Evolutionary conservation across 2,329 filamentous ascomycete genomes (phyloP), one percentile per base, ranked within the genome.

Genomic region (Xylariaceae sp.): DNA sequence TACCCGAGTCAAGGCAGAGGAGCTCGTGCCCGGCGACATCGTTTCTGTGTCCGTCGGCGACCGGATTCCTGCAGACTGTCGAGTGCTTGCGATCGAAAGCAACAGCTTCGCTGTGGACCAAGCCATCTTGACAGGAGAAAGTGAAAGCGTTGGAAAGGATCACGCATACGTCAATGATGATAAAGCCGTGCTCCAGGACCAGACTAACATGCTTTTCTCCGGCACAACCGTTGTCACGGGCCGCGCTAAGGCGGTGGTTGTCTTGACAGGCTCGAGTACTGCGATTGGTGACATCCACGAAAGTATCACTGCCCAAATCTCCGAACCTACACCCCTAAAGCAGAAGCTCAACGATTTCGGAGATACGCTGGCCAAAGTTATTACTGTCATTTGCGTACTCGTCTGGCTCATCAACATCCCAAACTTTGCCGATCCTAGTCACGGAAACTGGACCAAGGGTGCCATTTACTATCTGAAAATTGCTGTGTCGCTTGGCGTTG

Each of bases 391-490:
- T 59, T 98, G 94, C 66, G 74, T 97, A 51, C 72, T 95, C 43
- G 93, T 98, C 56, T 98, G 93, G 93, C 74, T 97, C 46, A 98
- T 98, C 76, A 98, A 98, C 71, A 88, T 97, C 54, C 85, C 88
- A 59, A 89, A 98, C 72, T 98, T 98, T 75, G 93, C 81, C 60
- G 93, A 98, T 59, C 89, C 90, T 19, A 85, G 87, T 51, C 91
- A 96, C 56, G 93, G 93, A 56, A 86, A 81, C 65, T 96, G 89
- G 84, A 79, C 88, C 50, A 98, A 97, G 73, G 93, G 93, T 45
- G 93, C 93, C 45, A 97, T 98, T 60, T 98, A 98, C 76, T 98
- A 98, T 67, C 81, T 98, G 57, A 98, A 98, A 76, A 98, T 98
- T 62, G 93, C 93, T 32, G 94, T 98, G 32, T 98, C 93, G 37